Conservation (phyloP, 1,284 basidiomycete species). For the Trichosporon asahii region DNA sequence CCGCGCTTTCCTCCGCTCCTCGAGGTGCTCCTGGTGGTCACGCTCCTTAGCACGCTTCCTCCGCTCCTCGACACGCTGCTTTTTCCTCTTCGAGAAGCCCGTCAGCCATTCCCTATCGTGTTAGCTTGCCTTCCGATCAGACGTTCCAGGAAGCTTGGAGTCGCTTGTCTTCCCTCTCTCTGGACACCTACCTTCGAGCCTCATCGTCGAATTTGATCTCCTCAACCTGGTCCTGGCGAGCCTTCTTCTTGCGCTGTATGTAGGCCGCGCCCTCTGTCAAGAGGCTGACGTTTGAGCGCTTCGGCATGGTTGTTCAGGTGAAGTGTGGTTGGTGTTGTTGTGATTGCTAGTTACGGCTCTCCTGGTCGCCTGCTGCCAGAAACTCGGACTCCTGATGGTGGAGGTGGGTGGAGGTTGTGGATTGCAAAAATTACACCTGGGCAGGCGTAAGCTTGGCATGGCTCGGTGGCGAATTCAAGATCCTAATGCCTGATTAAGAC, state of each 20-base stretch:
- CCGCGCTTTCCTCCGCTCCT: slow-evolving; percentile 46
- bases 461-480: neutral
- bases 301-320: slow-evolving; percentile 7
- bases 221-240: slow-evolving; percentile 48
- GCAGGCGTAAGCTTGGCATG: neutral
- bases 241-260: slow-evolving; percentile 49
- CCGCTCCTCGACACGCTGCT: slow-evolving; percentile 50
- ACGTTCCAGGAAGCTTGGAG: too few species aligned
- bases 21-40: slow-evolving; percentile 46
- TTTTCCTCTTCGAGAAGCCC: slow-evolving; percentile 52
- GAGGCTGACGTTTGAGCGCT: slow-evolving; percentile 48
- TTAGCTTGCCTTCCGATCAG: slow-evolving; percentile 1
- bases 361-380: neutral
- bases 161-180: too few species aligned
- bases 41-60: slow-evolving; percentile 47
- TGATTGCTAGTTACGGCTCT: neutral
- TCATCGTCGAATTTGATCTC: slow-evolving; percentile 53
- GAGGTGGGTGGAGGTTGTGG: slow-evolving; percentile 1
- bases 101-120: slow-evolving; percentile 49
- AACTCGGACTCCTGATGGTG: neutral
- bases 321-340: slow-evolving; percentile 6
- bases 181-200: slow-evolving; percentile 40
- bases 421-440: slow-evolving; percentile 10
- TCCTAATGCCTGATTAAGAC: neutral
- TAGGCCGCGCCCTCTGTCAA: slow-evolving; percentile 51